Base-by-base conservation (phyloP, 2,329 filamentous ascomycete genomes). In the Davidsoniella neocaledoniae region DNA sequence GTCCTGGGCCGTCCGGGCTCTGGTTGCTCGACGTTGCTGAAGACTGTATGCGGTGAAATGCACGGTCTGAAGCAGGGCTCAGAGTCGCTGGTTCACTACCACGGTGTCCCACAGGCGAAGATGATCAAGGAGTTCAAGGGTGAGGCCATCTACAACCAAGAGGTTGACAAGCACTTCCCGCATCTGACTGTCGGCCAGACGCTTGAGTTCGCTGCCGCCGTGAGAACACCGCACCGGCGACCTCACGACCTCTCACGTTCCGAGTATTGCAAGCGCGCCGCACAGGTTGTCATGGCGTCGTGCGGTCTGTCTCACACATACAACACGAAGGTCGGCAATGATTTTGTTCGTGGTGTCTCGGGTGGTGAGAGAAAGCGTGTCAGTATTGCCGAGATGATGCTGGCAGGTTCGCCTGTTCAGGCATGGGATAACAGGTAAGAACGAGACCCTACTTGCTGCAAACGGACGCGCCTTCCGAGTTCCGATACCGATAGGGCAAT, bases 331-430 rank as follows among this genome's bases (percentile, higher is more conserved):
- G 80, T 88, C 10, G 84, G 84, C 6, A 78, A 86, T 53, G 81
- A 86, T 56, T 77, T 82, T 41, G 71, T 87, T 9, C 76, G 81
- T 1, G 84, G 84, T 45, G 74, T 84, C 0, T 79, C 74, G 6
- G 81, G 81, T 23, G 81, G 81, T 37, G 81, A 85, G 61, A 70
- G 79, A 50, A 88, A 91, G 66, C 78, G 86, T 60, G 85, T 93
- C 4, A 83, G 79, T 42, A 86, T 91, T 54, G 83, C 82, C 1
- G 85, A 91, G 63, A 85, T 84, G 56, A 73, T 81, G 53, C 67
- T 87, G 9, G 79, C 79, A 14, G 68, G 70, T 33, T 73, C 76
- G 0, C 72, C 72, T 0, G 62, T 78, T 39, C 61, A 58, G 5
- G 66, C 64, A 0, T 91, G 85, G 84, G 86, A 83, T 53, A 86